Percentiles rank a stretch among this genome's conserved stretches.
These are phyloP conservation scores for Erodium trifolium DNA, from an alignment of 441 rosid genomes.

Conservation along the genomic window DNA sequence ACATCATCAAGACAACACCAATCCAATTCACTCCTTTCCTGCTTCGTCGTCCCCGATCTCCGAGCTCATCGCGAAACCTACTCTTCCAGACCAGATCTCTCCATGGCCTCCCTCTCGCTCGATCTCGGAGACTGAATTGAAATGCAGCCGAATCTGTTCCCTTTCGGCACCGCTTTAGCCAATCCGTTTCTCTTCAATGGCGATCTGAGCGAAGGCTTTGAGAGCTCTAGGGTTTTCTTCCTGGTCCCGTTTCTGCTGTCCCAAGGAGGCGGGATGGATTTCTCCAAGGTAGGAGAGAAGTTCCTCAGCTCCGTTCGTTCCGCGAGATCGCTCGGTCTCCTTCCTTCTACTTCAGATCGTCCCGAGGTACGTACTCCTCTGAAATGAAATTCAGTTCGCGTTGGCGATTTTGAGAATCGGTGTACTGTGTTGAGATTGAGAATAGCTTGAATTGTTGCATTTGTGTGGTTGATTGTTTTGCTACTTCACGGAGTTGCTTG, in stretches of 20 bases:
- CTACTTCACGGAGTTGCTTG: background rate
- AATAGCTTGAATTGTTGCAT: background rate
- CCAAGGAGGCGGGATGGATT: constrained; percentile 85
- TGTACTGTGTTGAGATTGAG: background rate
- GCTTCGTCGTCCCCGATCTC: constrained; percentile 9
- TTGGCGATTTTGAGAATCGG: background rate
- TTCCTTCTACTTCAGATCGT: constrained; percentile 61
- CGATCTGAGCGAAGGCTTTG: constrained; percentile 67
- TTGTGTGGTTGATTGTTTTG: background rate
- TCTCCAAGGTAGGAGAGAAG: constrained; percentile 27
- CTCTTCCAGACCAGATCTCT: constrained; percentile 12
- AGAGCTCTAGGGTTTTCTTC: constrained; percentile 69
- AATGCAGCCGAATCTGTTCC: constrained; percentile 83
- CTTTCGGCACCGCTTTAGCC: constrained; percentile 49
- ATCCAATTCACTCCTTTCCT: background rate
- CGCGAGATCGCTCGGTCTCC: constrained; percentile 71
- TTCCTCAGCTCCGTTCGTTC: constrained; percentile 67
- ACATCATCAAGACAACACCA: background rate
- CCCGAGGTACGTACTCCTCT: constrained; percentile 62
- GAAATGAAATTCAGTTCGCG: constrained; percentile 6
- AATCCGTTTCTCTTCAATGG: constrained; percentile 64
- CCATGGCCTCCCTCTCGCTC: constrained; percentile 11
- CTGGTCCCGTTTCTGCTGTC: constrained; percentile 43
- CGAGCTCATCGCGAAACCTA: background rate
- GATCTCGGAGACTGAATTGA: constrained; percentile 35